Base-by-base conservation (phyloP, 164 flowering plant genomes). In the Kingdonia uniflora region DNA sequence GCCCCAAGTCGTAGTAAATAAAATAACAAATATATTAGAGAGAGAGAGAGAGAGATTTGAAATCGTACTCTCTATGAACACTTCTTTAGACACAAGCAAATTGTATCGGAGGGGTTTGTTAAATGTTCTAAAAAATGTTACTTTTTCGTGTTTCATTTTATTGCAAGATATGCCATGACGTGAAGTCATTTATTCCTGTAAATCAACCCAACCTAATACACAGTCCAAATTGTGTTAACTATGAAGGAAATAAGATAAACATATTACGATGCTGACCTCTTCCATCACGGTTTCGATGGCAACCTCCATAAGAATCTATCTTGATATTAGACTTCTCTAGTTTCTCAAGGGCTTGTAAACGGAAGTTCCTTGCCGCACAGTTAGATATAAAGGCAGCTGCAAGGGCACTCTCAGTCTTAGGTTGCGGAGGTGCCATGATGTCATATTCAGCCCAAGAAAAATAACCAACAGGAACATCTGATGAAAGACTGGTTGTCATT, bases 381-480 rank as follows among this genome's bases (percentile, higher is more conserved):
- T 92, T 92, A 29, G 99, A 92, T 63, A 92, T 92, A 68, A 92
- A 88, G 62, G 99, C 97, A 61, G 95, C 99, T 19, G 97, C 99
- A 63, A 78, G 71, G 26, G 99, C 85, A 20, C 46, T 79, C 71
- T 84, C 97, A 39, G 86, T 81, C 74, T 92, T 92, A 43, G 89
- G 92, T 54, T 67, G 74, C 65, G 80, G 67, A 45, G 97, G 99
- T 43, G 95, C 95, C 99, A 92, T 88, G 23, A 92, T 82, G 62
- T 92, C 84, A 74, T 92, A 92, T 66, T 92, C 99, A 47, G 87
- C 89, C 99, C 99, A 92, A 21, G 99, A 92, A 64, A 92, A 92
- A 60, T 92, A 92, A 46, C 99, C 99, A 66, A 89, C 99, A 44
- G 99, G 99, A 68, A 92, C 99, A 86, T 92, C 99, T 1, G 99